A percentile compares a stretch with the other conserved stretches of the same genome.
phyloP scores from a whole-genome alignment of 768 basidiomycete genomes.

The Exidia glandulosa region DNA sequence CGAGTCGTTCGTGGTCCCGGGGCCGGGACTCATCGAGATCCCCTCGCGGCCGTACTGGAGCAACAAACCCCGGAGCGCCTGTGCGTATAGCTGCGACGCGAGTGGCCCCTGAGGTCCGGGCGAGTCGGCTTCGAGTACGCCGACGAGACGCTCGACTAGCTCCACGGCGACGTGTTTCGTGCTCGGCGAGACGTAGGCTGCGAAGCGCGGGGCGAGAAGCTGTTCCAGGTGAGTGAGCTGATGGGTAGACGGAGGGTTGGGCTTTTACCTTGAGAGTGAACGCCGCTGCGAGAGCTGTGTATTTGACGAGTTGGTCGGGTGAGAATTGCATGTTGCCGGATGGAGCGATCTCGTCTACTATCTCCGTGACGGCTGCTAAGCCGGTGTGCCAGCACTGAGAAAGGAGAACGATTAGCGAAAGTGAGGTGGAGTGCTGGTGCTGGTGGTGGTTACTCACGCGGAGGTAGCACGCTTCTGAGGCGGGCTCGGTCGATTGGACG shows the following conservation, averaged over 20 bases:
- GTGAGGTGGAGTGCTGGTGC: too few species aligned
- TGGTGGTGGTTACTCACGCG: not conserved
- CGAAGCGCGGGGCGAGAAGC: not conserved
- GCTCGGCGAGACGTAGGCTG: not conserved
- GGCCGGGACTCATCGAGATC: too few species aligned
- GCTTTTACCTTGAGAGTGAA: not conserved
- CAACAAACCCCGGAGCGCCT: not conserved
- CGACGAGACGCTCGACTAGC: not conserved
- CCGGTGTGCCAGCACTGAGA: not conserved
- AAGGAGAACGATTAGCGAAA: not conserved
- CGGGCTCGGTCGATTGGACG: not conserved
- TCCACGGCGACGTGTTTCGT: not conserved
- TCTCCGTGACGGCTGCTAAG: not conserved
- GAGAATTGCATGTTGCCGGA: not conserved
- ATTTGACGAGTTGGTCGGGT: not conserved
- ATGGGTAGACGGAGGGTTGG: too few species aligned
- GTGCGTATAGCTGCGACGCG: not conserved
- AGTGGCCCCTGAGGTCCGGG: not conserved
- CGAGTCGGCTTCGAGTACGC: not conserved
- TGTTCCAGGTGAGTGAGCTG: not conserved
- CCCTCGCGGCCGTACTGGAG: not conserved
- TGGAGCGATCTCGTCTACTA: not conserved
- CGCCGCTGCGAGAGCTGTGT: not conserved
- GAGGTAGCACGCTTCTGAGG: not conserved
- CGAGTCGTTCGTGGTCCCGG: not conserved